These are phyloP conservation scores for Celoporthe dispersa DNA, from an alignment of 2,329 filamentous ascomycete species.

Conservation along the genomic window DNA sequence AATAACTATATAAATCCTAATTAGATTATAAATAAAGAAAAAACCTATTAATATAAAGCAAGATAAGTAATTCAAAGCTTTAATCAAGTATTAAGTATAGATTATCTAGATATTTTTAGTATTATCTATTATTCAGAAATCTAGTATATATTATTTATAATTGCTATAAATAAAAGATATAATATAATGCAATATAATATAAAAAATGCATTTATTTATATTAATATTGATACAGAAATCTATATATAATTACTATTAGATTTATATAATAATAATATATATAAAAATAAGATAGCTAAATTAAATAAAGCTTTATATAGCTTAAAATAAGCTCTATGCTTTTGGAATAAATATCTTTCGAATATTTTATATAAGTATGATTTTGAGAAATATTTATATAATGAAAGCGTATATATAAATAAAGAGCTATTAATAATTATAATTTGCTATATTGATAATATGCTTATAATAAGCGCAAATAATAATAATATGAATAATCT, in stretches of 20 bases:
- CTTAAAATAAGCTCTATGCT: background rate
- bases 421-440: background rate
- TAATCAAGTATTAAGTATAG: conserved; percentile 17
- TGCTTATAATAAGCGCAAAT: conserved; percentile 9
- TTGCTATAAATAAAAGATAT: conserved; percentile 17
- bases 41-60: conserved; percentile 19
- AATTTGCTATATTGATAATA: conserved; percentile 14
- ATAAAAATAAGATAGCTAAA: background rate
- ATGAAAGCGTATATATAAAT: no score
- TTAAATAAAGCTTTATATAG: conserved; percentile 8
- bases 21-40: conserved; percentile 23
- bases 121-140: conserved; percentile 21
- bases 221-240: conserved; percentile 27
- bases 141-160: conserved; percentile 22
- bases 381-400: no score
- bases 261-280: conserved; percentile 17
- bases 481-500: conserved; percentile 13
- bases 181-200: conserved; percentile 22
- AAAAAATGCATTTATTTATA: conserved; percentile 26
- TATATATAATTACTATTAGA: conserved; percentile 21
- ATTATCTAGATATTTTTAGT: conserved; percentile 26
- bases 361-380: background rate
- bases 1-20: background rate
- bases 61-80: conserved; percentile 1
- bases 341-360: conserved; percentile 9